Conservation (phyloP, 2,329 filamentous ascomycete genomes). For the Botrytis cinerea region DNA sequence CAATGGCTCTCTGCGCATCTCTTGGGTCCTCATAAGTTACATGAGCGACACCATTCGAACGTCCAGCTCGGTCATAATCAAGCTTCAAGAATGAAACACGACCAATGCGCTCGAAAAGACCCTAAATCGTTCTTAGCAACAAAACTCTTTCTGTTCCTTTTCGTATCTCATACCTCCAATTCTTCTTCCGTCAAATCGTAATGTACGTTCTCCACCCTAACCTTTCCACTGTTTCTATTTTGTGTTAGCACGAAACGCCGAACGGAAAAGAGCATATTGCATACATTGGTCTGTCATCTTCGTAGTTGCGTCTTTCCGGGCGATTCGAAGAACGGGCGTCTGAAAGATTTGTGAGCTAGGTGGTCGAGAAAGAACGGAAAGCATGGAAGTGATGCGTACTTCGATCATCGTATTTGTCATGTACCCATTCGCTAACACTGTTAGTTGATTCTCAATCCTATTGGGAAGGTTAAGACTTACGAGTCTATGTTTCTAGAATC, state of each 20-base stretch:
- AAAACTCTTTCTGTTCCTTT: neutral
- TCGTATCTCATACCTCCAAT: constrained; percentile 61
- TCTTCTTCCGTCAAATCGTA: constrained; percentile 88
- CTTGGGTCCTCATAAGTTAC: constrained; percentile 73
- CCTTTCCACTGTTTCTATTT: constrained; percentile 62
- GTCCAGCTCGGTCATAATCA: constrained; percentile 82
- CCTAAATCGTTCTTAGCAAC: constrained; percentile 52
- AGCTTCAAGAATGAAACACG: constrained; percentile 69
- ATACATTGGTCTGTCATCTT: constrained; percentile 18
- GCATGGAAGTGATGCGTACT: constrained; percentile 44
- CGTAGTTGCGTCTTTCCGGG: constrained; percentile 14
- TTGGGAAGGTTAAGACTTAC: constrained; percentile 49
- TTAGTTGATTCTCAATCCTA: neutral
- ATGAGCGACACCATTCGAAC: constrained; percentile 81
- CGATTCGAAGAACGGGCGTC: constrained; percentile 31
- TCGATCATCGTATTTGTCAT: constrained; percentile 83
- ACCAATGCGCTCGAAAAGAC: constrained; percentile 78
- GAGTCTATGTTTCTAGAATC: constrained; percentile 67
- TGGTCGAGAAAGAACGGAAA: constrained; percentile 13
- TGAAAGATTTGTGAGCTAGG: constrained; percentile 34
- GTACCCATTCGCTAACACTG: constrained; percentile 78
- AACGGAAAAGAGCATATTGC: neutral
- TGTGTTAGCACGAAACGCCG: constrained; percentile 36
- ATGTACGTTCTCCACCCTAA: constrained; percentile 87
- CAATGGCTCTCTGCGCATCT: constrained; percentile 74